A percentile compares a stretch with the other conserved stretches of the same genome.
Conservation (phyloP, 805 yeast species). For the Danielia oregonensis region DNA sequence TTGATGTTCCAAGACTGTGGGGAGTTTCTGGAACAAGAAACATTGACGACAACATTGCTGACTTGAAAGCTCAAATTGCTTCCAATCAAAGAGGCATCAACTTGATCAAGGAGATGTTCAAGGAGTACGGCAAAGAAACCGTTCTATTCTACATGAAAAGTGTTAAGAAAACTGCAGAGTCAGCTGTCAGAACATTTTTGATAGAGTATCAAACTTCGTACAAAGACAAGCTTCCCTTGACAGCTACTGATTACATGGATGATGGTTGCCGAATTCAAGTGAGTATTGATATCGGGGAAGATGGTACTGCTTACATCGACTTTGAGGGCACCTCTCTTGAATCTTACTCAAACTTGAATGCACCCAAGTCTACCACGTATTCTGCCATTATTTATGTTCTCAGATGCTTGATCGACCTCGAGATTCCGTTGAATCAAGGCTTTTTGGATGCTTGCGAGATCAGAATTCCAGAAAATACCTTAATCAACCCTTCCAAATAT, state of each 20-base stretch:
- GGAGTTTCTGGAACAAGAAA: slow-evolving; percentile 21
- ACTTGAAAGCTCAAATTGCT: slow-evolving; percentile 80
- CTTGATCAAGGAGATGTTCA: slow-evolving; percentile 1
- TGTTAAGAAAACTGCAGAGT: slow-evolving; percentile 1
- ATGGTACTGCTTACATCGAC: slow-evolving; percentile 57
- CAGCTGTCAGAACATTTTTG: slow-evolving; percentile 15
- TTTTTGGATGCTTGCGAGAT: slow-evolving; percentile 2
- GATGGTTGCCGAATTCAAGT: slow-evolving; percentile 4
- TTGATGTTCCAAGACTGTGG: slow-evolving; percentile 13
- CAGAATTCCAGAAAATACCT: neutral
- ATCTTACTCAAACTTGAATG: slow-evolving; percentile 13
- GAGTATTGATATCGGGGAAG: slow-evolving; percentile 1
- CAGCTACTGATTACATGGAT: neutral
- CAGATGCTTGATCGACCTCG: slow-evolving; percentile 17
- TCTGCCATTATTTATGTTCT: slow-evolving; percentile 17
- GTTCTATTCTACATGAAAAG: slow-evolving; percentile 2
- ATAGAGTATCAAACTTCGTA: slow-evolving; percentile 32
- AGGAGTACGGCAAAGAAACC: slow-evolving; percentile 1
- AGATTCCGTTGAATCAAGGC: slow-evolving; percentile 21
- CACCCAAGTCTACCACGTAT: slow-evolving; percentile 16
- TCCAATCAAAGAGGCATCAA: slow-evolving; percentile 55
- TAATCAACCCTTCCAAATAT: neutral
- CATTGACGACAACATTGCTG: slow-evolving; percentile 31
- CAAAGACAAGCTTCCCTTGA: slow-evolving; percentile 30
- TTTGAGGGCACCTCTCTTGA: slow-evolving; percentile 31